Percentiles rank a stretch among this genome's conserved stretches.
Evolutionary conservation across 2,329 filamentous ascomycete genomes (phyloP).

Genomic region (Aspergillus sclerotialis): DNA sequence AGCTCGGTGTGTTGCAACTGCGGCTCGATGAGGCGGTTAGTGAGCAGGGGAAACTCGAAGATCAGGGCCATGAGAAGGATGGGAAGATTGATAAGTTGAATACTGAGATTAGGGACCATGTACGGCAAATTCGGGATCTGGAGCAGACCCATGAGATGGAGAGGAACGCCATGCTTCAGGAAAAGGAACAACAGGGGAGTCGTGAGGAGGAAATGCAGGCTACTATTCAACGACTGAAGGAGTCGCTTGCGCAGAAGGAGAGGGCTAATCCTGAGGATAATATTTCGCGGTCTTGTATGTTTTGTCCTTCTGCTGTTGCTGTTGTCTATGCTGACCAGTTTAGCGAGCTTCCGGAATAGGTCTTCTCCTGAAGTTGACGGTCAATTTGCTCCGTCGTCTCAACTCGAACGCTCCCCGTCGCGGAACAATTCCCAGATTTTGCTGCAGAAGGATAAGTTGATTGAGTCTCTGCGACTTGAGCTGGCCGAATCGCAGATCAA

Average conservation of each 20-base stretch:
- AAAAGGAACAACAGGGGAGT: conserved; percentile 80
- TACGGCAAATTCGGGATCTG: conserved; percentile 80
- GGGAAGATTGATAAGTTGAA: conserved; percentile 73
- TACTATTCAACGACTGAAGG: conserved; percentile 86
- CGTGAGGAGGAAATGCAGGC: conserved; percentile 85
- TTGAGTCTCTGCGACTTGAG: conserved; percentile 85
- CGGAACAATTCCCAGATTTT: conserved; percentile 83
- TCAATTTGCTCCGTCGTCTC: conserved; percentile 80
- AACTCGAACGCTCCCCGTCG: conserved; percentile 79
- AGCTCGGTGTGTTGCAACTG: conserved; percentile 75
- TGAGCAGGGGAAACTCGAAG: conserved; percentile 82
- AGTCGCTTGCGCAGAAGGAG: conserved; percentile 72
- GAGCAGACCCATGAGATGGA: conserved; percentile 91
- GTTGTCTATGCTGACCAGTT: conserved; percentile 12
- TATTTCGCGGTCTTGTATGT: conserved; percentile 47
- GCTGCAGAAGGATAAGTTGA: conserved; percentile 92
- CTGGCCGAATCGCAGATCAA: conserved; percentile 94
- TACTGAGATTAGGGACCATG: conserved; percentile 77
- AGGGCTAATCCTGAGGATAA: conserved; percentile 44
- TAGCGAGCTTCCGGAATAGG: conserved; percentile 44
- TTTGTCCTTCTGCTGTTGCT: conserved; percentile 2
- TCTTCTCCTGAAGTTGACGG: conserved; percentile 61
- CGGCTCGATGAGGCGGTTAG: conserved; percentile 76
- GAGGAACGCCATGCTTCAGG: conserved; percentile 75
- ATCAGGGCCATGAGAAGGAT: conserved; percentile 77